Evolutionary conservation across 2,329 filamentous ascomycete genomes (phyloP), one percentile per base, ranked within the genome.

Genomic region (Scolecobasidium constrictum): DNA sequence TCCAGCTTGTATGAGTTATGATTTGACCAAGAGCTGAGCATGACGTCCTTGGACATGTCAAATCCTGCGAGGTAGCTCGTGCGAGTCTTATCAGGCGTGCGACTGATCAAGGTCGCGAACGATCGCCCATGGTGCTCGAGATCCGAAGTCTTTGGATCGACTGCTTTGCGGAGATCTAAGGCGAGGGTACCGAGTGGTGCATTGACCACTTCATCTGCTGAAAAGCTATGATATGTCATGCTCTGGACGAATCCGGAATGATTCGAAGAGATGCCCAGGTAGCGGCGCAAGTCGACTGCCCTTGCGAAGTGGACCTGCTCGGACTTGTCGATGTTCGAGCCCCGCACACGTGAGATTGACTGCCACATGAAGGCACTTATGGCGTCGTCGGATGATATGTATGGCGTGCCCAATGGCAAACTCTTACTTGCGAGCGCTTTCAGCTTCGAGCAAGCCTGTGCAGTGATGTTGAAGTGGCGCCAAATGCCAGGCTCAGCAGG

Each of bases 311-410:
- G 5, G 43, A 15, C n/a, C 43, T 15, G 18, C 12, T 21, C 12
- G 4, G 15, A 19, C 1, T 47, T 15, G 2, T 43, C 21, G 0
- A 70, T 45, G 1, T 65, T 63, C 0, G 55, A 46, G 1, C 59
- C 50, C 12, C 73, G 65, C 0, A 59, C 63, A 21, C 64, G 64
- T 0, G 57, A 55, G 7, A 71, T 49, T 0, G 58, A 60, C 46
- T 69, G 61, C 68, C 69, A 77, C 43, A 75, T 55, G 37, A 75
- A 66, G 0, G 71, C 69, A 2, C 56, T 68, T 11, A 77, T 53
- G 3, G 64, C 60, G 49, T 78, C 73, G 43, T 78, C 71, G 1
- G 71, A 76, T 2, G 72, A 72, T 17, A 75, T 52, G 47, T 62
- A 74, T 2, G 46, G 45, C 1, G 33, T 31, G 4, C 50, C 35